Evolutionary conservation across 345 rosid genomes (phyloP).

Genomic region (Ceriops tagal): DNA sequence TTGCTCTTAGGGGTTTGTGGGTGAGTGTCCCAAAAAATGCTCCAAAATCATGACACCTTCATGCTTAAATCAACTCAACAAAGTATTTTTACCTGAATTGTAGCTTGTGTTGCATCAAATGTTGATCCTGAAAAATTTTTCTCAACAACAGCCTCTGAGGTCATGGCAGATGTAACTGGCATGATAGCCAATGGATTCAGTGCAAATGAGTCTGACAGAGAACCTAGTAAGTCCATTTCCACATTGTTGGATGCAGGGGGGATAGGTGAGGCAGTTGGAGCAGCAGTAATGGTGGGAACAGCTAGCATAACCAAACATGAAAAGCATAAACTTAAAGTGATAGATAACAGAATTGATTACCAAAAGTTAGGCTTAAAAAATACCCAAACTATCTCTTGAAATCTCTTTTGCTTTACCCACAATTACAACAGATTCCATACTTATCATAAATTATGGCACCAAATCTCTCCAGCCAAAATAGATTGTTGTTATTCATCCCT

Average conservation of each 20-base stretch:
- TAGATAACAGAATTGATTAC: no score
- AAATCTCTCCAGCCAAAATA: no score
- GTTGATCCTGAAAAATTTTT: conserved; percentile 47
- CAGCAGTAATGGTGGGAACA: conserved; percentile 20
- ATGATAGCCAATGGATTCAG: conserved; percentile 60
- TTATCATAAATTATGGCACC: background rate
- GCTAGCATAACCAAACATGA: conserved; percentile 27
- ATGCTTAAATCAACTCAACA: background rate
- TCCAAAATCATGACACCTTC: background rate
- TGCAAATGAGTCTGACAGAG: conserved; percentile 60
- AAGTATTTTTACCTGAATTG: conserved; percentile 47
- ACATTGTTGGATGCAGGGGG: conserved; percentile 45
- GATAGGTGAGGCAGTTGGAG: conserved; percentile 31
- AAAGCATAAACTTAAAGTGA: conserved; percentile 10
- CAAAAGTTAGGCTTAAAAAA: no score
- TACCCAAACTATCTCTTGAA: conserved; percentile 8
- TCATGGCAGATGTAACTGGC: conserved; percentile 46
- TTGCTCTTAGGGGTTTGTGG: no score
- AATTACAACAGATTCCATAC: conserved; percentile 13
- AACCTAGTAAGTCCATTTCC: conserved; percentile 81
- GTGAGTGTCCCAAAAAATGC: background rate
- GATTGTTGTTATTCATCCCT: no score
- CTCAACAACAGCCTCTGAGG: conserved; percentile 44
- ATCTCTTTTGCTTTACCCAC: background rate
- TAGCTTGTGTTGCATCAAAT: conserved; percentile 51